Evolutionary conservation across 2,329 filamentous ascomycete genomes (phyloP).

Genomic region (Epichloe gansuensis): DNA sequence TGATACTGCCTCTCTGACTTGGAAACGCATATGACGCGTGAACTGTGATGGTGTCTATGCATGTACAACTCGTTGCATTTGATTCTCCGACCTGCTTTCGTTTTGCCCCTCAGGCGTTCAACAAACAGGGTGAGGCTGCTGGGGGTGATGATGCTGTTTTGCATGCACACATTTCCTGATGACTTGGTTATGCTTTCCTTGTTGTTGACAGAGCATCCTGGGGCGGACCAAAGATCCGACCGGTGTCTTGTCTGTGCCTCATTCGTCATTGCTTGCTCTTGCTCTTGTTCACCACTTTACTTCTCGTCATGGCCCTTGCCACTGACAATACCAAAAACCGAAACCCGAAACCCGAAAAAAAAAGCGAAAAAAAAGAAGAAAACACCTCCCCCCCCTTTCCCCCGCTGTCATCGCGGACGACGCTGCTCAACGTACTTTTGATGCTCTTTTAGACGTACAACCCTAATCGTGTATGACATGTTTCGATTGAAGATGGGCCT

Average conservation of each 20-base stretch:
- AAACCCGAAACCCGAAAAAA: neutral
- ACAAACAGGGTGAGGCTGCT: neutral
- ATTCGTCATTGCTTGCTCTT: neutral
- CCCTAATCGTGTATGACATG: neutral
- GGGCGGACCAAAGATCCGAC: neutral
- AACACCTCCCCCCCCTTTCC: neutral
- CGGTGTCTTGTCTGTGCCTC: neutral
- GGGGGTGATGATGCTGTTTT: neutral
- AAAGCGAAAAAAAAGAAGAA: neutral
- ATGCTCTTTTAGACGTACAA: neutral
- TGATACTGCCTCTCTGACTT: slow-evolving; percentile 17
- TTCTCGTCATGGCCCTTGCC: neutral
- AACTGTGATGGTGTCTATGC: slow-evolving; percentile 18
- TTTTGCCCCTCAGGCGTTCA: neutral
- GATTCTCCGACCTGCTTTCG: slow-evolving; percentile 4
- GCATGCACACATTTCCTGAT: neutral
- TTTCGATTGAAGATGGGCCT: neutral
- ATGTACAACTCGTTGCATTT: slow-evolving; percentile 17
- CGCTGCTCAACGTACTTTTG: neutral
- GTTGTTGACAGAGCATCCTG: neutral
- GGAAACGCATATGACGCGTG: slow-evolving; percentile 12
- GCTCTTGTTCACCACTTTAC: neutral
- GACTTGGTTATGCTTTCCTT: slow-evolving; percentile 1
- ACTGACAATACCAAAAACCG: neutral
- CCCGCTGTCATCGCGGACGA: neutral